Evolutionary conservation across 140 eudicot genomes (phyloP).

Genomic region (Flaveria floridana): DNA sequence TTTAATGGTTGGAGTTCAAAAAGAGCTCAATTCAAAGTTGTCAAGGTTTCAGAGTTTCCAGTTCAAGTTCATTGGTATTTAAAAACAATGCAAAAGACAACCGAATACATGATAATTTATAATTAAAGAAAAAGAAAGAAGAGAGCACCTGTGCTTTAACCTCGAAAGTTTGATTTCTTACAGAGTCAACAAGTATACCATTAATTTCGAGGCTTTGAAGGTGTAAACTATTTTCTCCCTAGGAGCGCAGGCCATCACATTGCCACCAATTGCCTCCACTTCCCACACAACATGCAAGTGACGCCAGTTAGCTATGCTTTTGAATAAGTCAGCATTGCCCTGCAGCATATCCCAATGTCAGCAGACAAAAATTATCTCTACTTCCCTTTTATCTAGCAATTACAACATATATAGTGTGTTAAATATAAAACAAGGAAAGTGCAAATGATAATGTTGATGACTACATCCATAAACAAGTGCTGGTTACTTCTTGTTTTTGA

Average conservation of each 20-base stretch:
- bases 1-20: too few species aligned
- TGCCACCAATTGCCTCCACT: conserved; percentile 95
- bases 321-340: conserved; percentile 56
- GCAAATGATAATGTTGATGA: background rate
- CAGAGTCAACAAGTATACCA: conserved; percentile 83
- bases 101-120: too few species aligned
- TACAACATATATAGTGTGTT: background rate
- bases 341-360: background rate
- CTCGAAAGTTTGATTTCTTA: conserved; percentile 79
- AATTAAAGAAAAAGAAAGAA: background rate
- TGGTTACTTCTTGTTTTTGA: background rate
- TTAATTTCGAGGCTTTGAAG: conserved; percentile 66
- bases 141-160: conserved; percentile 65
- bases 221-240: conserved; percentile 78
- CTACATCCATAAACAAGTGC: background rate
- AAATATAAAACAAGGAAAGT: background rate
- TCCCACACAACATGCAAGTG: conserved; percentile 84
- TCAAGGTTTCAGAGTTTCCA: too few species aligned
- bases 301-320: conserved; percentile 73
- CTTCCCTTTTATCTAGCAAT: conserved; percentile 12
- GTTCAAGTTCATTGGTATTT: too few species aligned
- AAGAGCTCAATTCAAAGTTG: too few species aligned
- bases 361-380: background rate
- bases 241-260: conserved; percentile 71
- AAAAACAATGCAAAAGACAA: too few species aligned